Conservation (phyloP, 2,329 filamentous ascomycete species). For the Aspergillus fijiensis region DNA sequence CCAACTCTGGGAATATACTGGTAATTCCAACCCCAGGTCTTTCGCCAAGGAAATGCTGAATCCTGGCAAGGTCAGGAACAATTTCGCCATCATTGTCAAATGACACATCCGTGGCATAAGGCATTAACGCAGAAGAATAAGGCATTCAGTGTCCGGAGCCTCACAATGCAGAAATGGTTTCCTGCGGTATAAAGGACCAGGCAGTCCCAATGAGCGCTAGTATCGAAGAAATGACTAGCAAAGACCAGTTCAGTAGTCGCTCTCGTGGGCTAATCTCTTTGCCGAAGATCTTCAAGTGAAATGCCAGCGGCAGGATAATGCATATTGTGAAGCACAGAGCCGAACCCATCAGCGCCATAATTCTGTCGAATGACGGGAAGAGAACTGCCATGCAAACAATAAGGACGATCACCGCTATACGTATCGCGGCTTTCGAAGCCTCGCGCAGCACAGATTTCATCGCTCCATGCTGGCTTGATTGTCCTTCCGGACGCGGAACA, state of each 20-base stretch:
- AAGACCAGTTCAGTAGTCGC: constrained; percentile 63
- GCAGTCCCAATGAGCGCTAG: constrained; percentile 77
- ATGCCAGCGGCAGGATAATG: constrained; percentile 82
- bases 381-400: constrained; percentile 74
- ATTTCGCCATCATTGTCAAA: constrained; percentile 76
- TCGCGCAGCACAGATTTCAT: constrained; percentile 32
- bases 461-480: constrained; percentile 26
- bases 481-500: constrained; percentile 49
- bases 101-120: constrained; percentile 18
- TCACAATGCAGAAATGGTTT: constrained; percentile 58
- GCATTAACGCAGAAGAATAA: not conserved
- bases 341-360: constrained; percentile 88
- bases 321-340: constrained; percentile 93
- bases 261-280: constrained; percentile 66
- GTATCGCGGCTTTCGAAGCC: constrained; percentile 59
- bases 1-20: constrained; percentile 71
- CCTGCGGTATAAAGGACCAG: constrained; percentile 83
- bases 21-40: constrained; percentile 27
- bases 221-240: constrained; percentile 68
- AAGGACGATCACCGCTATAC: constrained; percentile 65
- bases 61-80: constrained; percentile 76
- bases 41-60: constrained; percentile 76
- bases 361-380: constrained; percentile 78
- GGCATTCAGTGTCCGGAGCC: not conserved
- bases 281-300: constrained; percentile 87